A percentile compares a stretch with the other conserved stretches of the same genome.
Evolutionary conservation across 306 rosid genomes (phyloP).

Genomic region (Abrus pulchellus): DNA sequence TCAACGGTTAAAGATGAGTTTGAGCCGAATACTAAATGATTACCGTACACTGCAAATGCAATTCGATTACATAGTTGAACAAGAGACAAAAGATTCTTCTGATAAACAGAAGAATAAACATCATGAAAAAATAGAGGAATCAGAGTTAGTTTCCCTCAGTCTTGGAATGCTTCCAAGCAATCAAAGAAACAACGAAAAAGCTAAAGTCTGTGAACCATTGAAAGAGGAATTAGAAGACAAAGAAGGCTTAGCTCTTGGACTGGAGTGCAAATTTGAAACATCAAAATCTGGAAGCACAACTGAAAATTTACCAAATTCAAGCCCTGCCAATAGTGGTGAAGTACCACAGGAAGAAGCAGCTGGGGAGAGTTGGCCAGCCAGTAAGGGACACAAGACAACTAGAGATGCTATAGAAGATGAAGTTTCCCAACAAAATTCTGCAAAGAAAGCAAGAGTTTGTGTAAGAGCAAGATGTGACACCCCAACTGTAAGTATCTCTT

Average conservation of each 20-base stretch:
- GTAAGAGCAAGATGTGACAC: conserved; percentile 80
- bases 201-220: conserved; percentile 38
- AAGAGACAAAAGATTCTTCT: conserved; percentile 48
- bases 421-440: conserved; percentile 59
- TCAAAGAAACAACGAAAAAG: conserved; percentile 53
- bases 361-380: conserved; percentile 58
- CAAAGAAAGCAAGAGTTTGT: conserved; percentile 81
- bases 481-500: conserved; percentile 68
- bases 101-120: background rate
- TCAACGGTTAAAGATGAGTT: conserved; percentile 63
- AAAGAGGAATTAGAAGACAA: conserved; percentile 41
- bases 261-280: conserved; percentile 61
- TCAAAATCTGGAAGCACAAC: conserved; percentile 54
- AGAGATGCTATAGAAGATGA: conserved; percentile 66
- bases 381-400: conserved; percentile 50
- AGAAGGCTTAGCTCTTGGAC: conserved; percentile 65
- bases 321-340: conserved; percentile 58
- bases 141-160: conserved; percentile 69
- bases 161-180: conserved; percentile 68
- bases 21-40: conserved; percentile 64
- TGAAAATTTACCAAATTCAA: conserved; percentile 42
- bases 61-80: conserved; percentile 50
- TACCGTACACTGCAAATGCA: conserved; percentile 67
- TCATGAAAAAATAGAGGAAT: conserved; percentile 46
- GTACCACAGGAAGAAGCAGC: conserved; percentile 60